These are phyloP conservation scores for Annulohypoxylon bovei DNA, from an alignment of 495 filamentous ascomycete genomes.

Conservation along the genomic window DNA sequence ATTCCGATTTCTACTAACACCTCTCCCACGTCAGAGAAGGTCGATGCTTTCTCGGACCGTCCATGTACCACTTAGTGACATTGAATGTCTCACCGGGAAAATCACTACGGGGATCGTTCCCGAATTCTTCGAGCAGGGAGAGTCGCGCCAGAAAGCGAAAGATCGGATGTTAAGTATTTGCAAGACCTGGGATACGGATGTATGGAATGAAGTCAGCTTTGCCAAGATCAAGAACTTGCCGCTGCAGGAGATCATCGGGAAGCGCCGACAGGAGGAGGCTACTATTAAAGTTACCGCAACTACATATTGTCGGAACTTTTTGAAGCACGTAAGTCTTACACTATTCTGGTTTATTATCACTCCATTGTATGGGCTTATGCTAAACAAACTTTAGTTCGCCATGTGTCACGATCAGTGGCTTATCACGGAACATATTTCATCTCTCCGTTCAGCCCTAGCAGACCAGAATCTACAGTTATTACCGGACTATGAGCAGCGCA, in stretches of 20 bases:
- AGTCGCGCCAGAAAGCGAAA: slow-evolving; percentile 56
- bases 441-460: slow-evolving; percentile 86
- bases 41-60: slow-evolving; percentile 71
- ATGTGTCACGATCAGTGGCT: slow-evolving; percentile 96
- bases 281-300: slow-evolving; percentile 67
- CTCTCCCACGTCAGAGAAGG: slow-evolving; percentile 64
- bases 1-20: slow-evolving; percentile 68
- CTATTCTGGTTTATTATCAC: not conserved
- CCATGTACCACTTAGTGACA: slow-evolving; percentile 73
- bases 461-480: slow-evolving; percentile 96
- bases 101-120: slow-evolving; percentile 70
- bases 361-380: not conserved
- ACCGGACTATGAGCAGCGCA: slow-evolving; percentile 97
- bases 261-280: slow-evolving; percentile 68
- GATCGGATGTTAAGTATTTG: slow-evolving; percentile 71
- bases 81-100: slow-evolving; percentile 84
- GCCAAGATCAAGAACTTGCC: slow-evolving; percentile 78
- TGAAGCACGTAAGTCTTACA: slow-evolving; percentile 77
- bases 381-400: slow-evolving; percentile 67
- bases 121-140: slow-evolving; percentile 60
- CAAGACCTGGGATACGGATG: slow-evolving; percentile 72
- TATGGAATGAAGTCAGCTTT: slow-evolving; percentile 91
- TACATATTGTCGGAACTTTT: slow-evolving; percentile 75
- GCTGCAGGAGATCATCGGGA: slow-evolving; percentile 76
- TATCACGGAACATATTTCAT: slow-evolving; percentile 87